Evolutionary conservation across 129 eudicot genomes (phyloP).

Genomic region (Flaveria ramosissima): DNA sequence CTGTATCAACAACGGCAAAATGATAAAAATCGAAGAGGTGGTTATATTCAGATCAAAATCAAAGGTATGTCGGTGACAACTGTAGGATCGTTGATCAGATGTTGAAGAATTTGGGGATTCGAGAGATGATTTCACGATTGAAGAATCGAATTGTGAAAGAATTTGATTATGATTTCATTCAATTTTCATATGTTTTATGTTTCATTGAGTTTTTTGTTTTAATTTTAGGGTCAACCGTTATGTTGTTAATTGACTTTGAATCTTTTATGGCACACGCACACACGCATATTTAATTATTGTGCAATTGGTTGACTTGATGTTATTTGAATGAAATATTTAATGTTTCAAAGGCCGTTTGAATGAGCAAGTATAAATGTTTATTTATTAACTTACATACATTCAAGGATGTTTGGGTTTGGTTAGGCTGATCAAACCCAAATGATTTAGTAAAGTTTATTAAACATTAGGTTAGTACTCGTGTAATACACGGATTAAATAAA

Average conservation of each 20-base stretch:
- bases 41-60: background rate
- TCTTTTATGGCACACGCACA: too few species aligned
- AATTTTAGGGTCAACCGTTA: background rate
- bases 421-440: too few species aligned
- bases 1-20: slow-evolving; percentile 10
- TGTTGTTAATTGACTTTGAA: background rate
- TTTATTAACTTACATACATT: too few species aligned
- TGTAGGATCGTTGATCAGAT: slow-evolving; percentile 11
- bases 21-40: background rate
- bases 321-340: too few species aligned
- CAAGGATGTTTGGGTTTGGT: too few species aligned
- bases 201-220: background rate
- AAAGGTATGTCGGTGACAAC: background rate
- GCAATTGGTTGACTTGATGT: too few species aligned
- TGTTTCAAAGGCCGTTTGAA: too few species aligned
- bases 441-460: too few species aligned
- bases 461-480: too few species aligned
- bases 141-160: slow-evolving; percentile 27
- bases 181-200: slow-evolving; percentile 5
- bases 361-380: too few species aligned
- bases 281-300: too few species aligned
- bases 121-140: background rate
- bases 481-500: too few species aligned
- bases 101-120: background rate
- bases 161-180: slow-evolving; percentile 25